Evolutionary conservation across 1,284 basidiomycete species (phyloP), one percentile per base, ranked within the genome.

Genomic region (Trichosporon sp.): DNA sequence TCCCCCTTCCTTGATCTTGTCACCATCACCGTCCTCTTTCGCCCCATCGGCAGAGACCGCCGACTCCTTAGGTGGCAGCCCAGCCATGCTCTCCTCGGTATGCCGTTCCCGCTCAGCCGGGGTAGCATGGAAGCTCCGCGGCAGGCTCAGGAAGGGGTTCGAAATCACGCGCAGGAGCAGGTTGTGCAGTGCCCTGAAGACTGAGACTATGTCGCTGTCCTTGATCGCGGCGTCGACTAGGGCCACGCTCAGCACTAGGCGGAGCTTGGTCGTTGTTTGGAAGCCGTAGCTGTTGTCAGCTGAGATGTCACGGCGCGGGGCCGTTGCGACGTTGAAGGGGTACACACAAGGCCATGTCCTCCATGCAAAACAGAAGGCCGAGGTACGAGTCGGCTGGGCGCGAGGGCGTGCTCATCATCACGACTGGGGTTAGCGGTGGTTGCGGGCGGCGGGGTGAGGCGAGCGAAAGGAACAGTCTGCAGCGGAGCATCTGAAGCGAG

Each of bases 301-400:
- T 7, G n/a, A n/a, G n/a, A n/a, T n/a, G n/a, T n/a, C n/a, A n/a
- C n/a, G n/a, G n/a, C n/a, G n/a, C n/a, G n/a, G n/a, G n/a, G n/a
- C n/a, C n/a, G n/a, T n/a, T n/a, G n/a, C n/a, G n/a, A n/a, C n/a
- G n/a, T n/a, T n/a, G n/a, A n/a, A n/a, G n/a, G n/a, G n/a, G n/a
- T 10, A 74, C 78, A 62, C 66, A 81, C 79, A 80, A 76, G 1
- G 78, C 79, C 73, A 79, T 77, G 62, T 81, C 79, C 64, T 81
- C 79, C 77, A 81, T 79, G 61, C 76, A 79, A 65, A 78, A 80
- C 31, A 81, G 65, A n/a, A 81, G 63, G 29, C 78, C 79, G n/a
- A 81, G 72, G 57, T 77, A 80, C 16, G 70, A 71, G 56, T 79
- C 78, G 1, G 77, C 75, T n/a, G 77, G 77, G 59, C 74, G 74